phyloP scores from a whole-genome alignment of 1,139 yeast species.

The Saccharomyces uvarum region DNA sequence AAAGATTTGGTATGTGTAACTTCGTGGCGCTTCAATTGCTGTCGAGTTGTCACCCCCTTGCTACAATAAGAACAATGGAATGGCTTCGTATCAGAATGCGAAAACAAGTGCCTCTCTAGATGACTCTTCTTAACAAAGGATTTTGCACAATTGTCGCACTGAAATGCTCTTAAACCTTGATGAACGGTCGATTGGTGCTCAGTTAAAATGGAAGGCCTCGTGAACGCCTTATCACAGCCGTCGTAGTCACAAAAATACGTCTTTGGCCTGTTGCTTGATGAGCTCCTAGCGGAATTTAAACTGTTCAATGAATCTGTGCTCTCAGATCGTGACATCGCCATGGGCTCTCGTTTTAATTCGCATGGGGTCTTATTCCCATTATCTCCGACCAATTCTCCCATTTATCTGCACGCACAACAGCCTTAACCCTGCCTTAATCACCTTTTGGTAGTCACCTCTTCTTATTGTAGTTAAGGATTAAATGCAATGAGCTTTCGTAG shows the following conservation, averaged over 20 bases:
- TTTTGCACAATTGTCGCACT: slow-evolving; percentile 57
- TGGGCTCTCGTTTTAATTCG: not conserved
- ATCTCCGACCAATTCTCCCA: not conserved
- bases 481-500: not conserved
- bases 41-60: slow-evolving; percentile 74
- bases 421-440: not conserved
- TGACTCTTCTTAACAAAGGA: slow-evolving; percentile 73
- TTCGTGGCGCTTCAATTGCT: slow-evolving; percentile 77
- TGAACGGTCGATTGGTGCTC: slow-evolving; percentile 72
- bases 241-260: slow-evolving; percentile 51
- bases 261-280: slow-evolving; percentile 46
- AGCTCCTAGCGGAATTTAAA: slow-evolving; percentile 12
- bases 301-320: slow-evolving; percentile 14
- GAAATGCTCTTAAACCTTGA: slow-evolving; percentile 69
- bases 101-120: slow-evolving; percentile 61
- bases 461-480: not conserved
- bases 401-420: not conserved
- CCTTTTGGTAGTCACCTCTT: not conserved
- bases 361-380: not conserved
- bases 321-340: not conserved
- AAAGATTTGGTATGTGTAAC: slow-evolving; percentile 69
- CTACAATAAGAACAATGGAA: slow-evolving; percentile 68
- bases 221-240: slow-evolving; percentile 68
- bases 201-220: slow-evolving; percentile 72
- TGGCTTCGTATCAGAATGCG: slow-evolving; percentile 64